Base-by-base conservation (phyloP, 306 rosid genomes). In the Trifolium fragiferum region DNA sequence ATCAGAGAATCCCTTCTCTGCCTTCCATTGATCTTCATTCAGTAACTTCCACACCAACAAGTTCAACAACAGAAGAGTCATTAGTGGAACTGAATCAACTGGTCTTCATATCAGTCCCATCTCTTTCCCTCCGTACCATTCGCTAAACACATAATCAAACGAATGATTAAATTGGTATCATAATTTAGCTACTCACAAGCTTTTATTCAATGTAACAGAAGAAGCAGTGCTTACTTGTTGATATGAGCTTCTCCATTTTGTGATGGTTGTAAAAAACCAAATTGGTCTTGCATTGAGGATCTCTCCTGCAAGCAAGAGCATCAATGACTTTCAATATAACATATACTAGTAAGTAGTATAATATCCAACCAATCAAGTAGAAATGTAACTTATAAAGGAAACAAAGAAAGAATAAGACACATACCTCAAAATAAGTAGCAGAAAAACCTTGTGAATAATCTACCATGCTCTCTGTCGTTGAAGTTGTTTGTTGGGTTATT, bases 371-470 rank as follows among this genome's bases (percentile, higher is more conserved):
- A 51, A 47, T 7, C 8, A 18, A 7, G 11, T 51, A 4, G 33
- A 30, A 30, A 30, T 30, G 12, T 18, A 55, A 21, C 33, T 19
- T 66, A 14, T 8, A 12, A 75, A 32, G 2, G 1, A 23, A 54
- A 49, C 7, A 44, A 50, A 62, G 3, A 54, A 49, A 19, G 43
- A 65, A 74, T 2, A 25, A 49, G 13, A 20, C 44, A 38, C 75
- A 64, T 51, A 94, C 99, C 96, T 90, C 84, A 77, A 85, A 90
- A 79, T 90, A 86, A 71, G 89, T 90, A 66, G 96, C 88, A 66
- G 98, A 92, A 86, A 90, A 88, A 74, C 94, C 96, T 77, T 92
- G 96, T 50, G 96, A 90, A 74, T 77, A 86, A 21, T 89, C 93
- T 57, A 86, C 58, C 79, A 70, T 82, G 58, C 91, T 87, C 61